phyloP scores from a whole-genome alignment of 495 filamentous ascomycete genomes.

The Cryomyces antarcticus region DNA sequence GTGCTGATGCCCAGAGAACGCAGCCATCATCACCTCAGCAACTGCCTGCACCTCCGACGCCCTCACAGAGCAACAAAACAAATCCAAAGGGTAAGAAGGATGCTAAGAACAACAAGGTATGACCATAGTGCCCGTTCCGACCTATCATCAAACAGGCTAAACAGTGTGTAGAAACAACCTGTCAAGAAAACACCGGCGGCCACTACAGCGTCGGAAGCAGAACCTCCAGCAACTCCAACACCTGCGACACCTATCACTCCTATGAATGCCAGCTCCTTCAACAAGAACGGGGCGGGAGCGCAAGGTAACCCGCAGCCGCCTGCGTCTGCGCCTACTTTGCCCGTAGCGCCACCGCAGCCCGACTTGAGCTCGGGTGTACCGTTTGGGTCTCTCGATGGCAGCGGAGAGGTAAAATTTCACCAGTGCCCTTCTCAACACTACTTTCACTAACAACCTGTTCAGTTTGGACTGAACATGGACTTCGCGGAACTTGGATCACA shows the following conservation, averaged over 20 bases:
- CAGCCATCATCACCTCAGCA: slow-evolving; percentile 58
- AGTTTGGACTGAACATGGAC: slow-evolving; percentile 28
- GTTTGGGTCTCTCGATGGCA: slow-evolving; percentile 9
- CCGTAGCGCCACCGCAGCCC: slow-evolving; percentile 23
- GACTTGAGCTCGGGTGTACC: slow-evolving; percentile 18
- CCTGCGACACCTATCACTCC: slow-evolving; percentile 76
- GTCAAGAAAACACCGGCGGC: slow-evolving; percentile 50
- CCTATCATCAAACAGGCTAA: slow-evolving; percentile 14
- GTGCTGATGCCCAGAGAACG: slow-evolving; percentile 37
- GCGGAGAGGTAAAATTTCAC: background rate
- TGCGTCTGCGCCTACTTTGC: slow-evolving; percentile 18
- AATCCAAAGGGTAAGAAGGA: slow-evolving; percentile 70
- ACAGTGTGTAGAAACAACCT: slow-evolving; percentile 27
- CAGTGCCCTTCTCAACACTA: background rate
- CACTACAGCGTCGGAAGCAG: slow-evolving; percentile 53
- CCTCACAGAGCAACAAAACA: slow-evolving; percentile 54
- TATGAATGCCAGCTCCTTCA: slow-evolving; percentile 44
- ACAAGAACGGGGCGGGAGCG: slow-evolving; percentile 28
- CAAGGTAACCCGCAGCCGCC: slow-evolving; percentile 25
- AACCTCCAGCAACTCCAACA: slow-evolving; percentile 54
- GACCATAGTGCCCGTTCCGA: slow-evolving; percentile 11
- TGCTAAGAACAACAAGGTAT: slow-evolving; percentile 58
- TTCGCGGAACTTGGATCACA: slow-evolving; percentile 36
- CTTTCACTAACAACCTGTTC: background rate
- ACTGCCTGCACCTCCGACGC: slow-evolving; percentile 68